A percentile compares a stretch with the other conserved stretches of the same genome.
phyloP scores from a whole-genome alignment of 108 stramenopile genomes.

The Cylindrotheca closterium region DNA sequence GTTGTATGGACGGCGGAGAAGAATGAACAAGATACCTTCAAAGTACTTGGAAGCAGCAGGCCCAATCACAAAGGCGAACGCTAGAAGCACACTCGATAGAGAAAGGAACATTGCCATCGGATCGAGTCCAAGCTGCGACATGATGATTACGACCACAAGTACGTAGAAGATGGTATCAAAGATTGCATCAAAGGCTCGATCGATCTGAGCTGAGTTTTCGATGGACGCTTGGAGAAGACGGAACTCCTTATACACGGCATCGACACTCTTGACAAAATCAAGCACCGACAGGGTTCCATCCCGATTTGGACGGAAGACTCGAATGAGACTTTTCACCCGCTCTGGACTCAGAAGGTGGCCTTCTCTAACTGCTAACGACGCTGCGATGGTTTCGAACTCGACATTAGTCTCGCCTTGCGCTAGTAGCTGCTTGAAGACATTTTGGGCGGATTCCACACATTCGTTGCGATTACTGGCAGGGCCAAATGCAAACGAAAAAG shows the following conservation, averaged over 20 bases:
- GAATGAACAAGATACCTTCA: conserved; percentile 64
- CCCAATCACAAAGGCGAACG: conserved; percentile 70
- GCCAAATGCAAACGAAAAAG: conserved; percentile 68
- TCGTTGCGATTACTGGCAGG: conserved; percentile 46
- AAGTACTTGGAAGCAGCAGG: conserved; percentile 61
- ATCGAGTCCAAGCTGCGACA: conserved; percentile 49
- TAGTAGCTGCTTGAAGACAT: conserved; percentile 49
- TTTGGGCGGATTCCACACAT: conserved; percentile 62
- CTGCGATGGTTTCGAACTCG: conserved; percentile 15
- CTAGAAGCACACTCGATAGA: conserved; percentile 43
- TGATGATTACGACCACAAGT: conserved; percentile 38
- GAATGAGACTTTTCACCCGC: conserved; percentile 47
- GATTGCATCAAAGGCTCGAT: conserved; percentile 62
- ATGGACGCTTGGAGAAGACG: conserved; percentile 62
- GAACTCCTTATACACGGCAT: conserved; percentile 68
- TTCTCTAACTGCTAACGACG: conserved; percentile 51
- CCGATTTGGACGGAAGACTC: conserved; percentile 62
- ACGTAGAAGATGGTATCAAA: conserved; percentile 63
- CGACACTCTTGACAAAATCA: conserved; percentile 52
- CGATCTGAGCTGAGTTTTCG: conserved; percentile 51
- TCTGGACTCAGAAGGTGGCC: conserved; percentile 30
- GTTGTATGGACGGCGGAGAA: conserved; percentile 61
- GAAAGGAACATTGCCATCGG: conserved; percentile 44
- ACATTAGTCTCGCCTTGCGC: conserved; percentile 10
- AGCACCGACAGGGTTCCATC: conserved; percentile 44